Evolutionary conservation across 306 rosid species (phyloP).

Genomic region (Mimosa bimucronata): DNA sequence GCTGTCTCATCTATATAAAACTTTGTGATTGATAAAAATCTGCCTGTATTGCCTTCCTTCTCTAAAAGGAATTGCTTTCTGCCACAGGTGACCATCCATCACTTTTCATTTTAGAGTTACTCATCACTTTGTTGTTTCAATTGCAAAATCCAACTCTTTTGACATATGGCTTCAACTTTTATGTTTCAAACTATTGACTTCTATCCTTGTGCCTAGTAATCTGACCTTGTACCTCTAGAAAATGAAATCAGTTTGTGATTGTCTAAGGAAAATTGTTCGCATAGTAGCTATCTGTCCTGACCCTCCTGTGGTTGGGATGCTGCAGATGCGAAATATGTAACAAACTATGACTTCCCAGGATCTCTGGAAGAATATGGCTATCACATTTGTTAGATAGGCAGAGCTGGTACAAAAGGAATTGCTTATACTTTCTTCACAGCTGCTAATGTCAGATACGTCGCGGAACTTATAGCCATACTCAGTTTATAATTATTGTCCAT

Average conservation of each 20-base stretch:
- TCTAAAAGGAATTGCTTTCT: too few relatives aligned
- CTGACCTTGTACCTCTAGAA: neutral
- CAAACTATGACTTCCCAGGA: conserved; percentile 66
- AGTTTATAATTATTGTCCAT: too few relatives aligned
- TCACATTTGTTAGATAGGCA: conserved; percentile 64
- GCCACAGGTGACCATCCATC: too few relatives aligned
- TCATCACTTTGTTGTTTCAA: too few relatives aligned
- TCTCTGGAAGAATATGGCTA: conserved; percentile 74
- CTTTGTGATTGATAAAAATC: too few relatives aligned
- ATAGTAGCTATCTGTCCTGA: neutral
- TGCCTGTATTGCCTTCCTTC: too few relatives aligned
- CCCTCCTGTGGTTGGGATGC: neutral
- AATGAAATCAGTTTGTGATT: neutral
- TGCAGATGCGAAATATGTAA: conserved; percentile 49
- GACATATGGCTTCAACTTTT: too few relatives aligned
- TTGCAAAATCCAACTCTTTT: too few relatives aligned
- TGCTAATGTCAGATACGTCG: conserved; percentile 63
- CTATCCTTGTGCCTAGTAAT: neutral
- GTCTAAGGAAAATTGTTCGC: neutral
- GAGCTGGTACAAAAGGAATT: conserved; percentile 72
- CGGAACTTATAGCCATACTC: conserved; percentile 59
- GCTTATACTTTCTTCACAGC: conserved; percentile 68
- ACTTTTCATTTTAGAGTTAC: too few relatives aligned
- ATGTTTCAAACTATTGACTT: conserved; percentile 2
- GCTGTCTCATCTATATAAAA: too few relatives aligned